These are phyloP conservation scores for Coemansia sp. DNA, from an alignment of 192 early-diverging fungal genomes.

Conservation along the genomic window DNA sequence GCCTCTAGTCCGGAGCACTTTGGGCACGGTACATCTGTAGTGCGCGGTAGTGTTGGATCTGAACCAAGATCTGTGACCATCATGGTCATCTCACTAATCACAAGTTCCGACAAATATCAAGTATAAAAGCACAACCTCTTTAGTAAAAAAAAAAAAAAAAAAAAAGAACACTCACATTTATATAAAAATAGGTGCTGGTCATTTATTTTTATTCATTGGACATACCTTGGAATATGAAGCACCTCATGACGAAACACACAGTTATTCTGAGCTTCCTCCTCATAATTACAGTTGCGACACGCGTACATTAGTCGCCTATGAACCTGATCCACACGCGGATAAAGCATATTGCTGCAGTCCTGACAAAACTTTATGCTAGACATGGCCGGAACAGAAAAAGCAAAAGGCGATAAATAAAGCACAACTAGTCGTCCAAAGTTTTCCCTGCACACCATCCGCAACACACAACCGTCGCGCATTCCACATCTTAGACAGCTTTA, in stretches of 20 bases:
- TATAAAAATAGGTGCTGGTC: background rate
- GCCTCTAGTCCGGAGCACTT: conserved; percentile 61
- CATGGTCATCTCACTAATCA: conserved; percentile 66
- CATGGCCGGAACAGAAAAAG: conserved; percentile 17
- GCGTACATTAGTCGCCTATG: conserved; percentile 62
- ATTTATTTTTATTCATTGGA: background rate
- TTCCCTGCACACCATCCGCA: background rate
- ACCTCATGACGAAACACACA: conserved; percentile 79
- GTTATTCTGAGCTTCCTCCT: conserved; percentile 67
- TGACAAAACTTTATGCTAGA: conserved; percentile 48
- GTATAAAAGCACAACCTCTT: background rate
- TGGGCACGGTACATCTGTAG: conserved; percentile 59
- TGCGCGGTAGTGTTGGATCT: conserved; percentile 75
- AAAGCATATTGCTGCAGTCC: conserved; percentile 75
- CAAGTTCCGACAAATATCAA: conserved; percentile 22
- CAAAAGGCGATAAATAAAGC: background rate
- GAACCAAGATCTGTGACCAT: conserved; percentile 70
- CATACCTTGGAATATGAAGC: conserved; percentile 55
- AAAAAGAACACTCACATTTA: conserved; percentile 13
- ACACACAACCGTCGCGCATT: background rate
- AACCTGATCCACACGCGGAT: conserved; percentile 69
- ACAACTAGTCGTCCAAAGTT: background rate
- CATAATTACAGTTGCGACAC: conserved; percentile 75
- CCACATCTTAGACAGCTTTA: background rate
- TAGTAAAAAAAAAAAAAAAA: conserved; percentile 35